Evolutionary conservation across 257 asterid species (phyloP).

Genomic region (Jacaranda mimosifolia): DNA sequence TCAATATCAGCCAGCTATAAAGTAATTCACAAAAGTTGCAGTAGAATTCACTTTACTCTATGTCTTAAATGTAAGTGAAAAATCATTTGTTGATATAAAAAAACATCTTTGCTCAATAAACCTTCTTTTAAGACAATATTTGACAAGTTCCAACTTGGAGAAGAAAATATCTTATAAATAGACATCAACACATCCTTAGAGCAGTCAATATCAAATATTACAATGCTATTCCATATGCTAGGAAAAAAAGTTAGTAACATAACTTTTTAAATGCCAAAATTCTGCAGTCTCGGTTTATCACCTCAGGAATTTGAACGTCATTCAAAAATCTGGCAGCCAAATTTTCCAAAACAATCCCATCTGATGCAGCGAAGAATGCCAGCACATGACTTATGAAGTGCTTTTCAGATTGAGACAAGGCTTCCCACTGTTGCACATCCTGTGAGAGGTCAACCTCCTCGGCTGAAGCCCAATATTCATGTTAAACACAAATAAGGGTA

Average conservation of each 20-base stretch:
- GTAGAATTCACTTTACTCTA: neutral
- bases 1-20: conserved; percentile 30
- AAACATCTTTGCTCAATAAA: neutral
- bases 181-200: neutral
- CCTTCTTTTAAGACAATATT: neutral
- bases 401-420: conserved; percentile 63
- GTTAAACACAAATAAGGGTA: conserved; percentile 24
- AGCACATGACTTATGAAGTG: conserved; percentile 79
- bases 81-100: neutral
- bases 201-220: no score
- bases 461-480: conserved; percentile 53
- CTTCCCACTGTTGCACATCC: conserved; percentile 80
- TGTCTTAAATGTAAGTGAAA: neutral
- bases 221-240: no score
- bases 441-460: conserved; percentile 92
- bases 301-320: conserved; percentile 87
- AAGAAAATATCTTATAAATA: neutral
- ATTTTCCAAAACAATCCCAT: conserved; percentile 86
- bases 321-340: conserved; percentile 77
- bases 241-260: no score
- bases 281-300: conserved; percentile 21
- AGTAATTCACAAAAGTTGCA: neutral
- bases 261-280: neutral
- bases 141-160: neutral
- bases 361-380: conserved; percentile 86